Percentiles rank a stretch among this genome's conserved stretches.
Conservation (phyloP, 176 grass and related monocot species). For the Triticum dicoccoides region DNA sequence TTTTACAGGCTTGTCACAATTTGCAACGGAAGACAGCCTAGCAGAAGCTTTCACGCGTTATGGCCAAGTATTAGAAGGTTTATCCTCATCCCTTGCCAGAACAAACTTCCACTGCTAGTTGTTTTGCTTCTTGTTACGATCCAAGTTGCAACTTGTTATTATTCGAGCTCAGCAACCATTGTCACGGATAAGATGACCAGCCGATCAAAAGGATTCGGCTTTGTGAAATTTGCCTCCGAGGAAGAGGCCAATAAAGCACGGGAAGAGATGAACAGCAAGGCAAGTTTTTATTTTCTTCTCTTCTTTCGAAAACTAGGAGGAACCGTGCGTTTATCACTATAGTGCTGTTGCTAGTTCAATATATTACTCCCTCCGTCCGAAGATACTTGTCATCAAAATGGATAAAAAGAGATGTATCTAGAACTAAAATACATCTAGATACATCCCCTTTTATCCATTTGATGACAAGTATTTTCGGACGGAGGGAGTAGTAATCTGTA, state of each 20-base stretch:
- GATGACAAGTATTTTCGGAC: no score
- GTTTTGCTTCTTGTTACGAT: not conserved
- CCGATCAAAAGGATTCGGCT: slow-evolving; percentile 82
- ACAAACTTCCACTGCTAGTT: not conserved
- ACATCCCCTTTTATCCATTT: no score
- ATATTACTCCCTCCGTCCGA: not conserved
- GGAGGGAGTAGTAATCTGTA: not conserved
- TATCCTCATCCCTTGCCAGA: not conserved
- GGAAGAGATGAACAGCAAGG: slow-evolving; percentile 81
- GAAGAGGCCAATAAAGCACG: slow-evolving; percentile 44
- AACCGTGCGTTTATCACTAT: not conserved
- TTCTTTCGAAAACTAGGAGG: not conserved
- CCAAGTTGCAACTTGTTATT: slow-evolving; percentile 17
- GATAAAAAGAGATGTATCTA: no score
- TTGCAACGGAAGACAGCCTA: slow-evolving; percentile 46
- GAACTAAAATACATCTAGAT: no score
- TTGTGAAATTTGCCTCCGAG: slow-evolving; percentile 70
- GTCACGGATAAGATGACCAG: slow-evolving; percentile 43
- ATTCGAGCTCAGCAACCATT: slow-evolving; percentile 53
- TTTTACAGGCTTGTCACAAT: slow-evolving; percentile 44
- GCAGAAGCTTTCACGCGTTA: slow-evolving; percentile 45
- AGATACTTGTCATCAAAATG: no score
- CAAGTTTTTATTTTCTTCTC: slow-evolving; percentile 17
- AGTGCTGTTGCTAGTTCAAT: not conserved
- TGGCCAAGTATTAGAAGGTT: slow-evolving; percentile 85